phyloP scores from a whole-genome alignment of 176 grass and related monocot species.

The Luzula sylvatica region DNA sequence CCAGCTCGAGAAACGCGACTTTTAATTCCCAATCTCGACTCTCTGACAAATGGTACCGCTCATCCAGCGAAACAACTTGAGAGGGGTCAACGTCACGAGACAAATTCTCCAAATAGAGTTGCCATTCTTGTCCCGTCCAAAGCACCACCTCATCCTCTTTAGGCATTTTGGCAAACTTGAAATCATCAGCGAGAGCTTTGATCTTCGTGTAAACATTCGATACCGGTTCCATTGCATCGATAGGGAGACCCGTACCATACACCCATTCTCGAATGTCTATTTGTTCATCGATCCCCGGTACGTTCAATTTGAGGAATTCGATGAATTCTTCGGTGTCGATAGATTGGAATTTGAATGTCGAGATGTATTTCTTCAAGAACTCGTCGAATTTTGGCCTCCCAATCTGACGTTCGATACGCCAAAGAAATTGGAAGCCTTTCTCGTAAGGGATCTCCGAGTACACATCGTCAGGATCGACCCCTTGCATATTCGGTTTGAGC shows the following conservation, averaged over 20 bases:
- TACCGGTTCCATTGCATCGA: slow-evolving; percentile 90
- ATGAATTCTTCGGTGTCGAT: slow-evolving; percentile 91
- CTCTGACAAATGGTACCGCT: slow-evolving; percentile 63
- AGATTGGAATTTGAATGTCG: slow-evolving; percentile 88
- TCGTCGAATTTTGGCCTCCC: slow-evolving; percentile 76
- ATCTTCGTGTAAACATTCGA: slow-evolving; percentile 77
- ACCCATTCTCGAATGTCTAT: slow-evolving; percentile 74
- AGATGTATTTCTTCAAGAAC: slow-evolving; percentile 86
- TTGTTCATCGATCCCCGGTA: slow-evolving; percentile 77
- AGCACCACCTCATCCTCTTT: slow-evolving; percentile 79
- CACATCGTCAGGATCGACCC: slow-evolving; percentile 78
- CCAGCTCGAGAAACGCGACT: slow-evolving; percentile 73
- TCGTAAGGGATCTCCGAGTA: slow-evolving; percentile 89
- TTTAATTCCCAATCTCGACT: slow-evolving; percentile 73
- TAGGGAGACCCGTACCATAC: slow-evolving; percentile 75
- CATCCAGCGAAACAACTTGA: slow-evolving; percentile 68
- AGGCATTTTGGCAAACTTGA: slow-evolving; percentile 71
- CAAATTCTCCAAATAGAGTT: slow-evolving; percentile 91
- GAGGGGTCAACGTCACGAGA: slow-evolving; percentile 73
- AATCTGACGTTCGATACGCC: slow-evolving; percentile 95
- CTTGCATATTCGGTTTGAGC: slow-evolving; percentile 74
- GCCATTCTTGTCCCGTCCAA: slow-evolving; percentile 86
- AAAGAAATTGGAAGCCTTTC: slow-evolving; percentile 96
- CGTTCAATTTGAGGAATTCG: slow-evolving; percentile 64
- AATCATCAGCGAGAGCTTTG: slow-evolving; percentile 52